Conservation (phyloP, 495 filamentous ascomycete genomes). For the Hypoxylon lienhwacheense region DNA sequence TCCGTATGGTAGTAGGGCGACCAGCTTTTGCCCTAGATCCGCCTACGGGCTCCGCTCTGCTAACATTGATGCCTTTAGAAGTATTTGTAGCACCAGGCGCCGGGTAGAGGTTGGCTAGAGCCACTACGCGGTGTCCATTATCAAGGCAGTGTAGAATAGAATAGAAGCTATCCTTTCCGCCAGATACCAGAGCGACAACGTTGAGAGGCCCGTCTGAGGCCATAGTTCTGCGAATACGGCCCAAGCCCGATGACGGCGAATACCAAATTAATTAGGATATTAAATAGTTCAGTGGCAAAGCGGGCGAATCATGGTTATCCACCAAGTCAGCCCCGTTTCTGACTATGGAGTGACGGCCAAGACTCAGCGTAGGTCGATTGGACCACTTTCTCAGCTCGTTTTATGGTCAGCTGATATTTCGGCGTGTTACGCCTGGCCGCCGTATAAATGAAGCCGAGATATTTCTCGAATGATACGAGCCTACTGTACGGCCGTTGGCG, state of each 20-base stretch:
- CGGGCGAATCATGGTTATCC: slow-evolving; percentile 11
- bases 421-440: slow-evolving; percentile 11
- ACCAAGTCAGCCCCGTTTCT: neutral
- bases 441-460: no score
- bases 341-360: neutral
- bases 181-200: slow-evolving; percentile 91
- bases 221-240: slow-evolving; percentile 18
- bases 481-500: no score
- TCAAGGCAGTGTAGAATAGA: slow-evolving; percentile 85
- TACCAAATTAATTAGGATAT: slow-evolving; percentile 32
- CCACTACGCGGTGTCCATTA: slow-evolving; percentile 83
- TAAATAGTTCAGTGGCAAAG: slow-evolving; percentile 18
- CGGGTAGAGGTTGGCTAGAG: slow-evolving; percentile 86
- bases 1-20: slow-evolving; percentile 14
- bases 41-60: slow-evolving; percentile 8
- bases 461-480: no score
- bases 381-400: slow-evolving; percentile 23
- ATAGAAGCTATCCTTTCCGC: slow-evolving; percentile 96
- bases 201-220: slow-evolving; percentile 55
- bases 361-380: slow-evolving; percentile 10
- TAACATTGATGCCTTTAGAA: slow-evolving; percentile 3
- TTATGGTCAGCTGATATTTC: slow-evolving; percentile 30
- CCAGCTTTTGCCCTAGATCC: neutral
- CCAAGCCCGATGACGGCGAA: slow-evolving; percentile 16
- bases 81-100: slow-evolving; percentile 15